phyloP scores from a whole-genome alignment of 306 rosid genomes.

The Dryas octopetala region DNA sequence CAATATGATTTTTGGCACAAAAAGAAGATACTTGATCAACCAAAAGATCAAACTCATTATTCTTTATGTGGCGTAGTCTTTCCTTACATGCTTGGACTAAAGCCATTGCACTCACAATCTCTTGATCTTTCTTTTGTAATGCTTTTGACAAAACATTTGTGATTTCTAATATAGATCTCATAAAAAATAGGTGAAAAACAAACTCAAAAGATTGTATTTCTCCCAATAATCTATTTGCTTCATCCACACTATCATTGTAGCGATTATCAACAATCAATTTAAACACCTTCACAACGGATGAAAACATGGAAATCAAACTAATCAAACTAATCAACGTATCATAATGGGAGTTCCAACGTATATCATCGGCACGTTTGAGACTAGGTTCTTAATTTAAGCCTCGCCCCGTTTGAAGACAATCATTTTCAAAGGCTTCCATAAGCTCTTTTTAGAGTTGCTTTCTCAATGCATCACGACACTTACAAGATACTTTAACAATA shows the following conservation, averaged over 20 bases:
- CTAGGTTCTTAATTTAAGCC: background rate
- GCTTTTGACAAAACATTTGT: background rate
- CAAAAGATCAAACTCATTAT: background rate
- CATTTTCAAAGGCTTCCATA: no score
- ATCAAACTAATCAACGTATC: no score
- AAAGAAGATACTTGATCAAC: no score
- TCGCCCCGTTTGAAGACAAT: background rate
- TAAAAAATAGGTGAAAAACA: no score
- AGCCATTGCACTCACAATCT: background rate
- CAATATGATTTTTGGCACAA: no score
- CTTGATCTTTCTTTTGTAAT: slow-evolving; percentile 3
- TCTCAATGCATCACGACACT: background rate
- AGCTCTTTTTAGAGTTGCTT: no score
- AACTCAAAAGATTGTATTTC: background rate
- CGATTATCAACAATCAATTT: background rate
- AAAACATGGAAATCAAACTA: no score
- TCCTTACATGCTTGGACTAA: background rate
- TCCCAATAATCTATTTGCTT: background rate
- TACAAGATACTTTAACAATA: background rate
- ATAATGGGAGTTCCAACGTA: background rate
- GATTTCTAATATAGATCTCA: no score
- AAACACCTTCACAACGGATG: background rate
- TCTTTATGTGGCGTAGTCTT: background rate
- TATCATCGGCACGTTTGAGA: background rate
- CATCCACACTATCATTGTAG: background rate